Conservation (phyloP, 2,329 filamentous ascomycete species). For the Onygena corvina region DNA sequence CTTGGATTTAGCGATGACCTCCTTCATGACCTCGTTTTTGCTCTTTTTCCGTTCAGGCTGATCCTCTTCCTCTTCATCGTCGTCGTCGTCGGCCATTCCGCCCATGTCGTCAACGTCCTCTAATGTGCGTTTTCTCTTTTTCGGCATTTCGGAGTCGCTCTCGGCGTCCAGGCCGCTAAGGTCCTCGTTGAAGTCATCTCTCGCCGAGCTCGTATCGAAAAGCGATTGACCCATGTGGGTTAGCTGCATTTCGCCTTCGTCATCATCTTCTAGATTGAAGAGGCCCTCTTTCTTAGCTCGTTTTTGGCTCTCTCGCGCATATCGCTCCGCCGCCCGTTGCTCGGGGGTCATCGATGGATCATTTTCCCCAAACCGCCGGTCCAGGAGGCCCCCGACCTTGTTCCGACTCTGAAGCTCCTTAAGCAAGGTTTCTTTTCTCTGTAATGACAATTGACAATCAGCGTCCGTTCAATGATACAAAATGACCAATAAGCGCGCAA, state of each 20-base stretch:
- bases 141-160: conserved; percentile 43
- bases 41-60: conserved; percentile 78
- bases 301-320: conserved; percentile 73
- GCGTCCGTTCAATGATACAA: conserved; percentile 10
- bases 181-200: conserved; percentile 69
- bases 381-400: conserved; percentile 83
- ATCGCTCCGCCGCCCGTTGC: conserved; percentile 81
- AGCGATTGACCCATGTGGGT: conserved; percentile 76
- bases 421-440: conserved; percentile 71
- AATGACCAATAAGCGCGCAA: background rate
- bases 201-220: conserved; percentile 44
- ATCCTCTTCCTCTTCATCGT: conserved; percentile 35
- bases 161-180: conserved; percentile 48
- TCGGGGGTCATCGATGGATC: conserved; percentile 89
- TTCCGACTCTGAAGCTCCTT: conserved; percentile 79
- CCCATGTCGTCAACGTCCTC: conserved; percentile 35
- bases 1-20: conserved; percentile 95
- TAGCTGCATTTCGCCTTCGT: conserved; percentile 54
- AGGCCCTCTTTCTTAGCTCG: conserved; percentile 63
- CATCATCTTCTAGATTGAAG: conserved; percentile 84
- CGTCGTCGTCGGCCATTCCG: conserved; percentile 34
- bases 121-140: conserved; percentile 40
- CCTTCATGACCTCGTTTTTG: conserved; percentile 95
- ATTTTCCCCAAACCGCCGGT: conserved; percentile 90
- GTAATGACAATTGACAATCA: conserved; percentile 9